phyloP scores from a whole-genome alignment of 495 filamentous ascomycete genomes.

The Neurospora sp. region DNA sequence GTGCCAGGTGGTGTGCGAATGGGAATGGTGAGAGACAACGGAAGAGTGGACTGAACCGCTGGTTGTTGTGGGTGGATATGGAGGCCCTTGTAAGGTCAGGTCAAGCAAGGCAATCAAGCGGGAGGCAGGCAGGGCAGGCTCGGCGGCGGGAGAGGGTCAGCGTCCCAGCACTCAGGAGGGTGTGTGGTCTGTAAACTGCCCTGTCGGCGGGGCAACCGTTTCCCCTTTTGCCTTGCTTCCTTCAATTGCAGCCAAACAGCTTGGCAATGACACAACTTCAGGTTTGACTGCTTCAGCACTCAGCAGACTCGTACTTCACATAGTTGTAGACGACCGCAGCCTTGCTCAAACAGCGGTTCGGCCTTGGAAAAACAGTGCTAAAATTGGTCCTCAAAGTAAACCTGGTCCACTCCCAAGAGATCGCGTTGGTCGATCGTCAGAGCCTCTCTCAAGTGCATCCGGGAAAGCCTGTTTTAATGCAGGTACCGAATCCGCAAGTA shows the following conservation, averaged over 20 bases:
- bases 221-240: conserved; percentile 7
- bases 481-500: not conserved
- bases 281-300: not conserved
- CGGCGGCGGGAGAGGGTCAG: not conserved
- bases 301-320: not conserved
- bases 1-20: not conserved
- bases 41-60: not conserved
- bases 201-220: conserved; percentile 26
- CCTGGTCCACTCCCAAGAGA: not conserved
- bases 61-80: not conserved
- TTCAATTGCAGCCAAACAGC: not conserved
- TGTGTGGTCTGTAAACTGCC: conserved; percentile 22
- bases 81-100: not conserved
- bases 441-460: not conserved
- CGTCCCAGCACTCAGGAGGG: not conserved
- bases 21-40: not conserved
- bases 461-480: not conserved
- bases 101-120: not conserved
- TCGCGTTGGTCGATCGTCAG: not conserved
- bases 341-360: not conserved
- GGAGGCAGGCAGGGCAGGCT: not conserved
- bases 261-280: not conserved
- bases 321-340: not conserved
- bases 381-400: not conserved
- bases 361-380: not conserved